phyloP scores from a whole-genome alignment of 2,329 filamentous ascomycete genomes.

The Pseudocercospora eumusae region DNA sequence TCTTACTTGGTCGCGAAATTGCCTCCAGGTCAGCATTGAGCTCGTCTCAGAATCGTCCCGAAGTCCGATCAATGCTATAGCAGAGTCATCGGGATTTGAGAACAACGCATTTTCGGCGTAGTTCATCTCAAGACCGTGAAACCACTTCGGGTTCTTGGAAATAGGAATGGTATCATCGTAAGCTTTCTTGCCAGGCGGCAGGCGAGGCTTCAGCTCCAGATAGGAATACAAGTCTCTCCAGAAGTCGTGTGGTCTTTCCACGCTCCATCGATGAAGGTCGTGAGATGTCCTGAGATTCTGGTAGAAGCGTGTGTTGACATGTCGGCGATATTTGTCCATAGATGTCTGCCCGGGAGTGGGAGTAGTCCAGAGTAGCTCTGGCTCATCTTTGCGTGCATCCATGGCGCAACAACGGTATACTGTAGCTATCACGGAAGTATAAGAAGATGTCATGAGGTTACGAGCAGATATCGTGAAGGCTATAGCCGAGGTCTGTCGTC shows the following conservation, averaged over 20 bases:
- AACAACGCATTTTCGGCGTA: slow-evolving; percentile 47
- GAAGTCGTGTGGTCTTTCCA: slow-evolving; percentile 45
- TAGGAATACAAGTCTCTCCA: slow-evolving; percentile 49
- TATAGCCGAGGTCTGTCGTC: neutral
- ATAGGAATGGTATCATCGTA: slow-evolving; percentile 44
- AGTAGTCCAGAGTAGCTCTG: slow-evolving; percentile 34
- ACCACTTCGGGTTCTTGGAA: slow-evolving; percentile 45
- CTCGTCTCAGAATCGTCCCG: slow-evolving; percentile 44
- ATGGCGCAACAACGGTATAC: neutral
- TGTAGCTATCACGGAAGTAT: too few relatives aligned
- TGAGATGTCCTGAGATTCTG: slow-evolving; percentile 35
- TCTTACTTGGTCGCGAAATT: slow-evolving; percentile 45
- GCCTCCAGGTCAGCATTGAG: slow-evolving; percentile 44
- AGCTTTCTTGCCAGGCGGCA: slow-evolving; percentile 40
- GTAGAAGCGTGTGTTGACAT: slow-evolving; percentile 36
- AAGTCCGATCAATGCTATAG: slow-evolving; percentile 45
- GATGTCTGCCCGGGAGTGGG: slow-evolving; percentile 28
- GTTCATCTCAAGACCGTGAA: slow-evolving; percentile 42
- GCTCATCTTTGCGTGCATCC: slow-evolving; percentile 2
- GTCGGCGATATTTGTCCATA: slow-evolving; percentile 37
- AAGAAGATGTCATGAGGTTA: neutral
- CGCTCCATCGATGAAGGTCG: slow-evolving; percentile 46
- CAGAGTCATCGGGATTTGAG: slow-evolving; percentile 40
- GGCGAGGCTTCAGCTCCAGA: slow-evolving; percentile 40
- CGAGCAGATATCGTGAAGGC: neutral